Conservation (phyloP, 371 early-diverging fungal genomes). For the Mortierella sp. region DNA sequence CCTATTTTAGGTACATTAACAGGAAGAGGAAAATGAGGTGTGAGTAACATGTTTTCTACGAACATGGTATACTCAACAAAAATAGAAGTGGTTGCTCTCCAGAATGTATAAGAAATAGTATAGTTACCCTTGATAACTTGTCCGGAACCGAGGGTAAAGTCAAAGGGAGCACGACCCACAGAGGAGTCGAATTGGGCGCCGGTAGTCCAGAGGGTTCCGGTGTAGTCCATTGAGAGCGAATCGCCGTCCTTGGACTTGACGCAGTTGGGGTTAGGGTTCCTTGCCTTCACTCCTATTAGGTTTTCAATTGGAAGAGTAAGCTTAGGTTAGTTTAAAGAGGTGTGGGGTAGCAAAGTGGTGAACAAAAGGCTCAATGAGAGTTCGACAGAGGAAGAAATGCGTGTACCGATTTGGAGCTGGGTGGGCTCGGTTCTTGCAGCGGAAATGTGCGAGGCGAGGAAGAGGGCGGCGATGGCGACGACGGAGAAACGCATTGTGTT, state of each 20-base stretch:
- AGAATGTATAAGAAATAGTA: not conserved
- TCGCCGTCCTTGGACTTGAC: slow-evolving; percentile 58
- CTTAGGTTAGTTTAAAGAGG: not conserved
- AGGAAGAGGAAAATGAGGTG: not conserved
- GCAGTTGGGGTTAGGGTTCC: slow-evolving; percentile 59
- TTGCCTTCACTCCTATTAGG: slow-evolving; percentile 46
- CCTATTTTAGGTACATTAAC: slow-evolving; percentile 43
- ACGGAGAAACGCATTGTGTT: slow-evolving; percentile 45
- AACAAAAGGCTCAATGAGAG: not conserved
- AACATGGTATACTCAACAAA: no score
- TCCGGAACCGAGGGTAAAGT: slow-evolving; percentile 66
- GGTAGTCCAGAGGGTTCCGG: slow-evolving; percentile 60
- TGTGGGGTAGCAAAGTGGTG: not conserved
- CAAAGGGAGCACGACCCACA: slow-evolving; percentile 67
- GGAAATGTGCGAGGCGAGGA: slow-evolving; percentile 33
- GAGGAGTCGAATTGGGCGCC: slow-evolving; percentile 70
- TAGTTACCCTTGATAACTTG: slow-evolving; percentile 47
- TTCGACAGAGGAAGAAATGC: not conserved
- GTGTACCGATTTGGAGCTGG: slow-evolving; percentile 62
- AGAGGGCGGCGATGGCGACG: slow-evolving; percentile 35
- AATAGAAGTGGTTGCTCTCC: no score
- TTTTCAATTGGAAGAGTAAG: not conserved
- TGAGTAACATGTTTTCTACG: not conserved
- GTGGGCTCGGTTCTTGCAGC: slow-evolving; percentile 55
- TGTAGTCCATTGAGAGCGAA: slow-evolving; percentile 67